Evolutionary conservation across 345 rosid species (phyloP), one percentile per base, ranked within the genome.

Genomic region (Linum trigynum): DNA sequence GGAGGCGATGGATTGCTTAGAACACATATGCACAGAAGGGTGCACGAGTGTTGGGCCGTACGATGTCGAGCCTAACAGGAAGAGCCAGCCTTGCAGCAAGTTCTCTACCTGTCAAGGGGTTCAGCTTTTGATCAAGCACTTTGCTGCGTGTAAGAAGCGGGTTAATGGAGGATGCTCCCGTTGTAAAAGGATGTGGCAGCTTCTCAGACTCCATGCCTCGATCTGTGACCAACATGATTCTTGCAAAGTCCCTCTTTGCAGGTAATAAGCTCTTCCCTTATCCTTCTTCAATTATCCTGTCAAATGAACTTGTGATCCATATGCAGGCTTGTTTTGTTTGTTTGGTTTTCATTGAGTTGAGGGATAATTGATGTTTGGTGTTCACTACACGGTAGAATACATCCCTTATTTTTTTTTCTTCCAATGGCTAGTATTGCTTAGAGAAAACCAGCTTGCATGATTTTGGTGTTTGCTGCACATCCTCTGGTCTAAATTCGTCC

Each of bases 131-230:
- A 77, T 92, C 70, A 82, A 80, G 66, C 97, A 92, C 61, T 87
- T 92, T 55, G 90, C 88, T 1, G 42, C 63, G 4, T 92, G 98
- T 65, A 78, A 64, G 67, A 85, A 58, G 65, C 81, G 97, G 59
- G 80, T 59, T 39, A 79, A 76, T 36, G 89, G 84, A 7, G 86
- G 92, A 15, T 92, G 98, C 76, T 53, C 73, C 2, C 77, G 90
- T n/a, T 90, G 98, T 72, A 87, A 84, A 75, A 65, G 96, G 68
- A 79, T 92, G 97, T 77, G 89, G 91, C 97, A 85, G 79, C 91
- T 92, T 38, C 83, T 92, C 10, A 80, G 86, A 73, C 97, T 92
- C 48, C 98, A 92, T 71, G 77, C 96, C 8, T 82, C 80, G 0
- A 72, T 86, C 3, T 92, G 98, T 32, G 88, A 88, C 67, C 85